Evolutionary conservation across 2,329 filamentous ascomycete species (phyloP).

Genomic region (Stachybotrys elegans): DNA sequence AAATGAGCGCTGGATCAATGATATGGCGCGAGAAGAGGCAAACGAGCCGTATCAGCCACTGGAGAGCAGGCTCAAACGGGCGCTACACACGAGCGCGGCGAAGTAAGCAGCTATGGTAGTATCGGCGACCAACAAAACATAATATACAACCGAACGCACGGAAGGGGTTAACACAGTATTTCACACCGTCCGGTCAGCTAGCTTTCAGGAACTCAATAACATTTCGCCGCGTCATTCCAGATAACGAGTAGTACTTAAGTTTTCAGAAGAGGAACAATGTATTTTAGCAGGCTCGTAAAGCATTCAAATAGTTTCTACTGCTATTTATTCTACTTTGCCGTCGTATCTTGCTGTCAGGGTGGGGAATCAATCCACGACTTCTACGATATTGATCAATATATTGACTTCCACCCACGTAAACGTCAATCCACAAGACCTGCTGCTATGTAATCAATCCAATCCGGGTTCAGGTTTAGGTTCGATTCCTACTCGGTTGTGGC

Average conservation of each 20-base stretch:
- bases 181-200: too few species aligned
- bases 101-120: background rate
- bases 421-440: slow-evolving; percentile 1
- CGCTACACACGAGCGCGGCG: background rate
- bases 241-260: too few species aligned
- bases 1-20: slow-evolving; percentile 37
- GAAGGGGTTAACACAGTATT: too few species aligned
- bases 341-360: background rate
- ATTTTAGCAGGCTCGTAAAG: too few species aligned
- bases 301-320: too few species aligned
- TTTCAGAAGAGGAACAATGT: too few species aligned
- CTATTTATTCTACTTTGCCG: too few species aligned
- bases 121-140: too few species aligned
- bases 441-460: background rate
- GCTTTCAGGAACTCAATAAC: too few species aligned
- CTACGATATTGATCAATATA: slow-evolving; percentile 2
- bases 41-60: slow-evolving; percentile 50
- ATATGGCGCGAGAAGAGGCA: slow-evolving; percentile 47
- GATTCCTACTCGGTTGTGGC: too few species aligned
- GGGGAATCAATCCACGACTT: slow-evolving; percentile 2
- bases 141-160: too few species aligned
- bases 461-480: background rate
- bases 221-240: too few species aligned
- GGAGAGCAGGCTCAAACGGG: slow-evolving; percentile 55
- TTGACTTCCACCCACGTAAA: slow-evolving; percentile 1